Conservation (phyloP, 208 protist genomes). For the Vickermania spadyakhi region DNA sequence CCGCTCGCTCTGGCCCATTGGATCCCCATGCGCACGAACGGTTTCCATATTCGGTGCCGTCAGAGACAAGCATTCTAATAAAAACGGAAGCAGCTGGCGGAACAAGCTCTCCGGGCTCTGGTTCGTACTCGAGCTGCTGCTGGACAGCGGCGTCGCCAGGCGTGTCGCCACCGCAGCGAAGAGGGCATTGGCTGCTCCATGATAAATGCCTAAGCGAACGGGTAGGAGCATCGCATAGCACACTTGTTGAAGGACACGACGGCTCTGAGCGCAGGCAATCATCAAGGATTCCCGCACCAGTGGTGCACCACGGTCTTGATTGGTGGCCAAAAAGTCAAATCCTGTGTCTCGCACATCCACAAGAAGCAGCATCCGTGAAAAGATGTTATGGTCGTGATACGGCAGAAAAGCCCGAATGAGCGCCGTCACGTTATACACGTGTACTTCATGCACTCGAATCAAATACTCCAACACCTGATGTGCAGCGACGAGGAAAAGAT, state of each 20-base stretch:
- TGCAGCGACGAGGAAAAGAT: slow-evolving; percentile 73
- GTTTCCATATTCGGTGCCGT: slow-evolving; percentile 12
- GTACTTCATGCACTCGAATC: slow-evolving; percentile 76
- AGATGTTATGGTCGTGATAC: slow-evolving; percentile 84
- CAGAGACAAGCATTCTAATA: slow-evolving; percentile 56
- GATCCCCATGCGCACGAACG: slow-evolving; percentile 2
- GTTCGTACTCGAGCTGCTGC: background rate
- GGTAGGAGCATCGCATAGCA: slow-evolving; percentile 43
- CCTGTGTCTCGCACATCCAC: slow-evolving; percentile 82
- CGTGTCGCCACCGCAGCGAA: slow-evolving; percentile 58
- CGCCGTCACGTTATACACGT: slow-evolving; percentile 66
- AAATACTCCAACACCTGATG: slow-evolving; percentile 86
- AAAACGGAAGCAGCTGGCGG: slow-evolving; percentile 63
- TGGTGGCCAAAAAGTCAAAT: slow-evolving; percentile 66
- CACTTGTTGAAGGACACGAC: slow-evolving; percentile 58
- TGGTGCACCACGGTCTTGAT: slow-evolving; percentile 70
- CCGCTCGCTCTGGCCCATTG: too few relatives aligned
- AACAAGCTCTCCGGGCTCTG: slow-evolving; percentile 34
- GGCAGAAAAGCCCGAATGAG: slow-evolving; percentile 74
- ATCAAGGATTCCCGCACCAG: slow-evolving; percentile 67
- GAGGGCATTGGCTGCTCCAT: slow-evolving; percentile 71
- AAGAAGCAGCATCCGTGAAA: slow-evolving; percentile 62
- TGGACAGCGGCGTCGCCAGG: slow-evolving; percentile 39
- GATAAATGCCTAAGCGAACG: slow-evolving; percentile 33
- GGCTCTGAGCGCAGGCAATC: slow-evolving; percentile 60